A percentile compares a stretch with the other conserved stretches of the same genome.
phyloP scores from a whole-genome alignment of 805 yeast species.

The Yarrowia sp. region DNA sequence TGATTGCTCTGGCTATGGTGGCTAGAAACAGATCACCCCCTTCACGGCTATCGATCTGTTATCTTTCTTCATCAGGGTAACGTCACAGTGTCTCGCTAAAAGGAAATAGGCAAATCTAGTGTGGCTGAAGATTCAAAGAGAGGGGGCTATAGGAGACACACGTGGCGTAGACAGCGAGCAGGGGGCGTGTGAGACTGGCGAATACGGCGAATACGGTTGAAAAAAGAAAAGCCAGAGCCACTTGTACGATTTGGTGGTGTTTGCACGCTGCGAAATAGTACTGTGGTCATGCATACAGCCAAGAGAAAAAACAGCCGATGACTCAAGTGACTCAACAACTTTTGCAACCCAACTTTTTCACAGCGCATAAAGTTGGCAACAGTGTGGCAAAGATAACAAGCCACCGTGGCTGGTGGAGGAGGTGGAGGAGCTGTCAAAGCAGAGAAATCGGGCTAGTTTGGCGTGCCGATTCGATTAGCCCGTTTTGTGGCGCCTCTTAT shows the following conservation, averaged over 20 bases:
- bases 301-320: neutral
- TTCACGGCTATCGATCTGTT: slow-evolving; percentile 25
- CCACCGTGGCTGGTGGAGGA: slow-evolving; percentile 25
- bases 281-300: too few species aligned
- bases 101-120: slow-evolving; percentile 12
- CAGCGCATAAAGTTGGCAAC: slow-evolving; percentile 8
- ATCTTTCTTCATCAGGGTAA: slow-evolving; percentile 11
- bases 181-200: neutral
- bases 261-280: too few species aligned
- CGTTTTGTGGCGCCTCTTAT: too few species aligned
- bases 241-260: too few species aligned
- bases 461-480: too few species aligned
- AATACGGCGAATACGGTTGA: too few species aligned
- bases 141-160: slow-evolving; percentile 6
- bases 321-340: slow-evolving; percentile 18
- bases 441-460: too few species aligned
- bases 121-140: slow-evolving; percentile 31
- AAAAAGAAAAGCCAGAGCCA: too few species aligned
- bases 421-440: neutral
- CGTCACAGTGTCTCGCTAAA: neutral
- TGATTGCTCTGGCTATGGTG: too few species aligned
- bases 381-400: slow-evolving; percentile 21
- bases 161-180: slow-evolving; percentile 21
- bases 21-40: too few species aligned
- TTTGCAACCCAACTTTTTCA: neutral